Base-by-base conservation (phyloP, 2,329 filamentous ascomycete genomes). In the Aureobasidium namibiae region DNA sequence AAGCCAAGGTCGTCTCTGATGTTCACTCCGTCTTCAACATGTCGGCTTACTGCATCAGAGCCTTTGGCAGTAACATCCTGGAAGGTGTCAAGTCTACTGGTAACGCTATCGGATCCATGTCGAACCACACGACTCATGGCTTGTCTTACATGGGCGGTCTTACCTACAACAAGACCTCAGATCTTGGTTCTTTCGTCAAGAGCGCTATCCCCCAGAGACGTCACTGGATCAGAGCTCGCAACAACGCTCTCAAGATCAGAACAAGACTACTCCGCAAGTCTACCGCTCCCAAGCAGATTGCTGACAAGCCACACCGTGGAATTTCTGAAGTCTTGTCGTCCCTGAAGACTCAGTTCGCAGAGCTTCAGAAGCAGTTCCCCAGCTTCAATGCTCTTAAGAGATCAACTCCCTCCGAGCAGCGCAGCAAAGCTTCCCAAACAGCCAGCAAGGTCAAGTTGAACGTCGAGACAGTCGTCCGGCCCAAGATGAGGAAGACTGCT, bases 201-300 rank as follows among this genome's bases (percentile, higher is more conserved):
- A 59, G 46, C 24, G 29, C 45, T 31, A 31, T 59, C 14, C 57
- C 57, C n/a, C 45, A 38, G 26, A 59, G 31, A 31, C 39, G 39
- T 23, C 45, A 53, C 38, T 59, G 52, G 10, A 8, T 45, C 38
- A 50, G 57, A 38, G 57, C 57, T 36, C 57, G 48, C 33, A 53
- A 33, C 48, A 59, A 59, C 33, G 46, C 57, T 13, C 48, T 59
- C 13, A 59, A 59, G 57, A 50, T 59, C 29, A 44, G 46, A 26
- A 44, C 46, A 14, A 45, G 46, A 33, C 36, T 59, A 29, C 29
- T 53, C 14, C 29, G 56, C 24, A 42, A 29, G 33, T 44, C 57
- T 26, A 13, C 38, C 18, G n/a, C 45, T n/a, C 18, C 16, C 42
- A 48, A 48, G 42, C 29, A 57, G 14, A 23, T 16, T 18, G 3